phyloP scores from a whole-genome alignment of 306 rosid genomes.

The Mimosa pudica region DNA sequence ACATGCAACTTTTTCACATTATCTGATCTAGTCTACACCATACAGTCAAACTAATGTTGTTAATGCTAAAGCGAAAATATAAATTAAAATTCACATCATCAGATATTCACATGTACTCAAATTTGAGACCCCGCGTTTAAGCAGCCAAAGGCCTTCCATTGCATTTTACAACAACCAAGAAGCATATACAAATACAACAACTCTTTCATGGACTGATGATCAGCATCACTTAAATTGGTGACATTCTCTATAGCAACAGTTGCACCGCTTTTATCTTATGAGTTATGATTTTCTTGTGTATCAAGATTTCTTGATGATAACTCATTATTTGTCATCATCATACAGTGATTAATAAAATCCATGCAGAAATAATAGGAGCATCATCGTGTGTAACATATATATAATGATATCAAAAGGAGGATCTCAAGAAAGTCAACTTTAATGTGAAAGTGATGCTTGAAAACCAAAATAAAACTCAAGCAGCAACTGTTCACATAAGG shows the following conservation, averaged over 20 bases:
- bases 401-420: no score
- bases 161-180: neutral
- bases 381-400: no score
- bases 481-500: no score
- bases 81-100: no score
- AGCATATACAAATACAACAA: neutral
- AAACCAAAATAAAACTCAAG: no score
- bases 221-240: constrained; percentile 44
- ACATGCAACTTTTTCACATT: neutral
- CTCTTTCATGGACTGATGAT: constrained; percentile 47
- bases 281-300: constrained; percentile 48
- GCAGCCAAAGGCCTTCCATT: no score
- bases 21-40: neutral
- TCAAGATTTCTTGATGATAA: constrained; percentile 43
- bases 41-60: neutral
- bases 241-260: constrained; percentile 48
- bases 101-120: no score
- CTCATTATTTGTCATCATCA: constrained; percentile 30
- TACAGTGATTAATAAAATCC: constrained; percentile 54
- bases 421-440: no score
- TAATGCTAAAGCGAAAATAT: neutral
- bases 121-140: no score
- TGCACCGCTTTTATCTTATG: constrained; percentile 51
- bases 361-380: neutral
- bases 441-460: no score